Conservation (phyloP, 2,329 filamentous ascomycete genomes). For the Fulvia fulva region DNA sequence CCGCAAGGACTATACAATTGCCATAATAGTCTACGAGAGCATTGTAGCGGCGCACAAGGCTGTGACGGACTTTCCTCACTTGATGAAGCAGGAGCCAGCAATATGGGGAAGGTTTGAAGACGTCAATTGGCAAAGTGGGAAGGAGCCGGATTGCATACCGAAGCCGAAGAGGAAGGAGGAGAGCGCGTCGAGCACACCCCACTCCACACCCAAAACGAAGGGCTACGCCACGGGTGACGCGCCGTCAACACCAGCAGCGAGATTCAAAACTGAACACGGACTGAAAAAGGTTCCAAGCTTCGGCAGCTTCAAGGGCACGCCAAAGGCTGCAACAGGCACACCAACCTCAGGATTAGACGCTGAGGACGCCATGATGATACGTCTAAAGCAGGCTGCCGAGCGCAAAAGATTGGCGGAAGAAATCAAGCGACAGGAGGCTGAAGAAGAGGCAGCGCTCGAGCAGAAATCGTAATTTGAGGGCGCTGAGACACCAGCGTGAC, state of each 20-base stretch:
- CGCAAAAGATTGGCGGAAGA: conserved; percentile 43
- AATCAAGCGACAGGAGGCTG: conserved; percentile 38
- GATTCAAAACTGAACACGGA: conserved; percentile 5
- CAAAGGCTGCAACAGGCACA: conserved; percentile 24
- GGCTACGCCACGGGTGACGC: neutral
- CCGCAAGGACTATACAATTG: conserved; percentile 39
- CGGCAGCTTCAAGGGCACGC: conserved; percentile 36
- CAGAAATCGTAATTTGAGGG: neutral
- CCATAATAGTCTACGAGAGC: conserved; percentile 54
- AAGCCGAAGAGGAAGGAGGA: conserved; percentile 11
- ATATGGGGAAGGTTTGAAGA: conserved; percentile 51
- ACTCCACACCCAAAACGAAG: neutral
- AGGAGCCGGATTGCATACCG: conserved; percentile 46
- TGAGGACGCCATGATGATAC: conserved; percentile 44
- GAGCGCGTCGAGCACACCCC: neutral
- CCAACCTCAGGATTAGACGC: conserved; percentile 19
- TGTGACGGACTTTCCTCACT: conserved; percentile 44
- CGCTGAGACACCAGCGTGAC: neutral
- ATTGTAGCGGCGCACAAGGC: conserved; percentile 57
- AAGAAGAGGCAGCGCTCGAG: conserved; percentile 3
- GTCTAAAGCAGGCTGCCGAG: conserved; percentile 41
- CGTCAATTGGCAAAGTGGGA: conserved; percentile 52
- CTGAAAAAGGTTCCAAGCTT: conserved; percentile 41
- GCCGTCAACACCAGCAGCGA: conserved; percentile 8
- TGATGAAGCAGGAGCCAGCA: conserved; percentile 15